Base-by-base conservation (phyloP, 306 rosid species). In the Medicago arabica region DNA sequence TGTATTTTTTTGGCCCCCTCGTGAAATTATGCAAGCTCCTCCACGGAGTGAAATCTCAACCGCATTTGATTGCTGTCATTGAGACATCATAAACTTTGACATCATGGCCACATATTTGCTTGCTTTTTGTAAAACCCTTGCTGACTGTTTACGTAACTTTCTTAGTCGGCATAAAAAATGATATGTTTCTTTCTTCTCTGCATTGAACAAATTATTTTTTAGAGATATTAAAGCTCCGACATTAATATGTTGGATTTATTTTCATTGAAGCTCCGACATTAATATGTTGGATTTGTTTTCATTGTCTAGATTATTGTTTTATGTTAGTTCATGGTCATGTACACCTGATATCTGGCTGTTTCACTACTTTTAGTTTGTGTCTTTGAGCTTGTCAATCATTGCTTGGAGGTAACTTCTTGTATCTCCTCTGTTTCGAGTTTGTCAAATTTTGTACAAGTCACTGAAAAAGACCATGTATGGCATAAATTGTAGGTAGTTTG, bases 301-400 rank as follows among this genome's bases (percentile, higher is more conserved):
- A 28, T 28, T 28, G 31, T 28, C 31, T 28, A 15, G 43, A 65
- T 80, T 44, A 73, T 66, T 72, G 44, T 19, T 55, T 40, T 65
- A 5, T 1, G 0, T 14, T 18, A 17, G 50, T 38, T 70, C 19
- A 15, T 13, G 41, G 2, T 46, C n/a, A 65, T 44, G 65, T 2
- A 47, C 47, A 23, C 36, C 15, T 28, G 36, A 55, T 34, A 58
- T 21, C 62, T 44, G 17, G 5, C 44, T 10, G 23, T 43, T 39
- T 58, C 9, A 34, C 57, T n/a, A 44, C 15, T 6, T 23, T 41
- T 15, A 9, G 2, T 21, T 36, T 14, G 9, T 40, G 15, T 57
- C 23, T 38, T 34, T 54, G 62, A 21, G 62, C 12, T 50, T 70
- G 44, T 16, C 9, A n/a, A 9, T 54, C 64, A 53, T 9, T 50